Evolutionary conservation across 805 yeast species (phyloP), one percentile per base, ranked within the genome.

Genomic region (Saturnispora diversa): DNA sequence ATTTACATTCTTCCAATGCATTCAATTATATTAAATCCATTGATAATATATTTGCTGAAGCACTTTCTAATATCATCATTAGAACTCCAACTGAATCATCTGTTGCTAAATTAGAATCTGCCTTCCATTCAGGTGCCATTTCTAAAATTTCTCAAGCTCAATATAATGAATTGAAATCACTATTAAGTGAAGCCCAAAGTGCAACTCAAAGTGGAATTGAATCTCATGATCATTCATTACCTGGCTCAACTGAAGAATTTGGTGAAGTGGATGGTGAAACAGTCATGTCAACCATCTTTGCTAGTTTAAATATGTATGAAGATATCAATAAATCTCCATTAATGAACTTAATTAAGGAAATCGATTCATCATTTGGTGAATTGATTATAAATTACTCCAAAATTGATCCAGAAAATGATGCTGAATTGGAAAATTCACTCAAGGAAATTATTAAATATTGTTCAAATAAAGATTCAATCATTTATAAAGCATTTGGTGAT

Each of bases 341-440:
- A 27, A 52, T 39, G 30, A 37, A 46, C 19, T 37, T 53, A 6
- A 40, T 59, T 19, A 33, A 46, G n/a, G 48, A 47, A 27, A 40
- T 55, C 25, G 62, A 58, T 41, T 44, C 51, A 10, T 33, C 34
- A 29, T 56, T 58, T 46, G 51, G 56, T 1, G 29, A 45, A 6
- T 40, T 51, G 19, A 34, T 58, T 11, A 35, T 42, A 6, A 49
- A 47, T 16, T 51, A 54, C 34, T 47, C 50, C 35, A 31, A 39
- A 8, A 39, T 52, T 12, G 51, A 54, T 17, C 35, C 50, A n/a
- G 49, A 43, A 12, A 44, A 50, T 32, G 58, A 53, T 13, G 46
- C 43, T 6, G 44, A 24, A 24, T 41, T 53, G 22, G 43, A 48
- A 28, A 17, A 22, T 13, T 34, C 47, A 25, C 49, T 53, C 37